phyloP scores from a whole-genome alignment of 306 rosid species.

The Sphenostylis stenocarpa region DNA sequence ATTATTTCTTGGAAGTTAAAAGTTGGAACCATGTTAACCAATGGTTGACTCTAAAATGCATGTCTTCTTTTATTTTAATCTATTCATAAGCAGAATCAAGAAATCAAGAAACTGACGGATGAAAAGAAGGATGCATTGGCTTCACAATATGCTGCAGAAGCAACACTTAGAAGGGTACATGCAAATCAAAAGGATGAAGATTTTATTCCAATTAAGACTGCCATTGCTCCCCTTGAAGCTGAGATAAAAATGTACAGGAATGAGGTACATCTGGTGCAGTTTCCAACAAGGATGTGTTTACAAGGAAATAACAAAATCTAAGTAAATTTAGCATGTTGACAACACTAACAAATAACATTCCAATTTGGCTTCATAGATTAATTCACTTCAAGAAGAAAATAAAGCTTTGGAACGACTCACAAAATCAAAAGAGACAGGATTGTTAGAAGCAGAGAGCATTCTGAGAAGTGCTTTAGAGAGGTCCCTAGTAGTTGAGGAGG shows the following conservation, averaged over 20 bases:
- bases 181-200: conserved; percentile 74
- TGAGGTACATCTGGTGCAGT: conserved; percentile 51
- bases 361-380: conserved; percentile 50
- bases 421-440: conserved; percentile 73
- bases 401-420: conserved; percentile 79
- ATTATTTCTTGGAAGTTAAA: conserved; percentile 25
- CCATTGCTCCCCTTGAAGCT: conserved; percentile 84
- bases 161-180: conserved; percentile 74
- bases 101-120: conserved; percentile 60
- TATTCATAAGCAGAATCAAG: conserved; percentile 66
- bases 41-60: conserved; percentile 19
- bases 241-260: conserved; percentile 72
- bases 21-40: conserved; percentile 16
- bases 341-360: conserved; percentile 3
- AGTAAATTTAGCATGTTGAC: not conserved
- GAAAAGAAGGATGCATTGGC: conserved; percentile 84
- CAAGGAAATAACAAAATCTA: not conserved
- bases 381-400: conserved; percentile 77
- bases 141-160: conserved; percentile 89
- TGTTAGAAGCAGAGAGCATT: conserved; percentile 85
- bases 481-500: conserved; percentile 84
- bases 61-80: conserved; percentile 25
- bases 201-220: conserved; percentile 48
- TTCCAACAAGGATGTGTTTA: not conserved
- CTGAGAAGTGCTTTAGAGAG: conserved; percentile 69